phyloP scores from a whole-genome alignment of 257 asterid species.

The Salvia rosmarinus region DNA sequence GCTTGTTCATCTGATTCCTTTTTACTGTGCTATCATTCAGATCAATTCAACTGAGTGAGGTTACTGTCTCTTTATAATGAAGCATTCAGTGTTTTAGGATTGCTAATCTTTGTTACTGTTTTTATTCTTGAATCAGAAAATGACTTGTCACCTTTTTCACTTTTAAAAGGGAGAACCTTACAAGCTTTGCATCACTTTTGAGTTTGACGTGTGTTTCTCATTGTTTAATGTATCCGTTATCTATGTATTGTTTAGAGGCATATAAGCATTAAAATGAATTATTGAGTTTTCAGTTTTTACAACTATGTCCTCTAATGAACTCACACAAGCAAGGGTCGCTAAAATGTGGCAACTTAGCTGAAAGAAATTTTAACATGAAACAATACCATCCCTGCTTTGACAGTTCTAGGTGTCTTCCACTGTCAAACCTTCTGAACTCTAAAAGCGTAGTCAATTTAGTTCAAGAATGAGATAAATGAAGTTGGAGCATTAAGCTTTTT shows the following conservation, averaged over 20 bases:
- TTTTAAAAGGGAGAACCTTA: not conserved
- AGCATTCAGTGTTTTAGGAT: no score
- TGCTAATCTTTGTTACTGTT: no score
- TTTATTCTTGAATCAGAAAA: conserved; percentile 4
- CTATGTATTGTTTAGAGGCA: not conserved
- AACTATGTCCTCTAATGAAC: not conserved
- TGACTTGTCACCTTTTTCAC: not conserved
- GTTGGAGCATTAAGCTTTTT: not conserved
- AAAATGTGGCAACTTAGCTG: not conserved
- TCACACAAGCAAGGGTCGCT: not conserved
- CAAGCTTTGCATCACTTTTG: not conserved
- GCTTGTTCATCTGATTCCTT: conserved; percentile 13
- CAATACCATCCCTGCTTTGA: not conserved
- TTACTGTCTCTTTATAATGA: not conserved
- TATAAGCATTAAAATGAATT: not conserved
- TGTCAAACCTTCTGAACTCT: conserved; percentile 20
- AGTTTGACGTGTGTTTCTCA: not conserved
- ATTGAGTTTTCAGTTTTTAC: conserved; percentile 17
- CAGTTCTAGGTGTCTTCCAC: conserved; percentile 7
- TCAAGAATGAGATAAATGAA: not conserved
- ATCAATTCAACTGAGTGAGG: conserved; percentile 6
- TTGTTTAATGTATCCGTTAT: not conserved
- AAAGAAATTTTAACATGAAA: conserved; percentile 10
- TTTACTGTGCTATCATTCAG: conserved; percentile 11
- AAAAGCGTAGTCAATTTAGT: conserved; percentile 14